A percentile compares a stretch with the other conserved stretches of the same genome.
These are phyloP conservation scores for Microcyclosporella mali DNA, from an alignment of 2,329 filamentous ascomycete genomes.

Conservation along the genomic window DNA sequence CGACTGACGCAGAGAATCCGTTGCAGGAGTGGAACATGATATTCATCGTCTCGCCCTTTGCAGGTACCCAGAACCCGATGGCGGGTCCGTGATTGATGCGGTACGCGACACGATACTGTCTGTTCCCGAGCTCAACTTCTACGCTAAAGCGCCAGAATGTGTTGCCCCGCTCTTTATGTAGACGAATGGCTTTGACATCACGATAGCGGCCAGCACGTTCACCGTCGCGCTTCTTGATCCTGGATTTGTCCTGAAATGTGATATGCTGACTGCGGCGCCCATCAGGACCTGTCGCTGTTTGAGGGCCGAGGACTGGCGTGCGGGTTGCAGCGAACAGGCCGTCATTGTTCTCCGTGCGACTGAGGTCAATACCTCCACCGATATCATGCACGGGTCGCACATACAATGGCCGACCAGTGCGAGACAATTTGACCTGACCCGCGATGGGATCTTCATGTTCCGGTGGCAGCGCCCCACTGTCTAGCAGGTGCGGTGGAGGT, in stretches of 20 bases:
- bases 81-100: constrained; percentile 88
- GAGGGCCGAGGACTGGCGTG: constrained; percentile 29
- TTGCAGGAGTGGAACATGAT: constrained; percentile 99
- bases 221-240: constrained; percentile 58
- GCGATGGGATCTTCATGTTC: constrained; percentile 87
- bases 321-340: constrained; percentile 65
- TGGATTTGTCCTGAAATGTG: constrained; percentile 39
- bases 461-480: constrained; percentile 56
- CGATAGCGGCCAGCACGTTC: constrained; percentile 76
- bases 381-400: constrained; percentile 85
- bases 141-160: constrained; percentile 98
- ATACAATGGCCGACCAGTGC: constrained; percentile 79
- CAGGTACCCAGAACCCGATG: constrained; percentile 91
- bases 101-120: constrained; percentile 84
- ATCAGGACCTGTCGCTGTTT: constrained; percentile 19
- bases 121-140: constrained; percentile 74
- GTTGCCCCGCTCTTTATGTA: constrained; percentile 77
- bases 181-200: constrained; percentile 72
- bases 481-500: constrained; percentile 63
- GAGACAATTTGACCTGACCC: constrained; percentile 76
- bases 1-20: constrained; percentile 77
- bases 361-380: constrained; percentile 71
- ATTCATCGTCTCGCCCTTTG: constrained; percentile 81
- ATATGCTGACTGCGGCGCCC: constrained; percentile 27
- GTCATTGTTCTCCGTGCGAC: constrained; percentile 68